Base-by-base conservation (phyloP, 148 eudicot genomes). In the Arbutus unedo region DNA sequence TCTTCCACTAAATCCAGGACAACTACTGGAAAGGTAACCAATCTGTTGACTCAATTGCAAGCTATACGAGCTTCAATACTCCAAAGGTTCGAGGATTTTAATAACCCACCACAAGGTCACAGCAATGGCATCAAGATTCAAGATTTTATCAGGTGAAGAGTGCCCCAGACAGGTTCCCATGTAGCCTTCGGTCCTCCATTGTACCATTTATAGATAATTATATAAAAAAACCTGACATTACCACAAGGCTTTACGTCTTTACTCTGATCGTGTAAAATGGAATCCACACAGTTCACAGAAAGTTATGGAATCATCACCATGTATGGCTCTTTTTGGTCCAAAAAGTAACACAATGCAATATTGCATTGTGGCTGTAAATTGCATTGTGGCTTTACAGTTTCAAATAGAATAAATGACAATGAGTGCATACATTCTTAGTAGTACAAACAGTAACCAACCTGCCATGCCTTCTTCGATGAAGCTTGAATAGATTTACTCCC, bases 401-500 rank as follows among this genome's bases (percentile, higher is more conserved):
- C n/a, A 70, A 19, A 19, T 8, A 18, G 6, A 75, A 75, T 21
- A 47, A 77, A 77, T 78, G 31, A 14, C 5, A n/a, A 60, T 21
- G 41, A 60, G 45, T 6, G 60, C 19, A 79, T 5, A 6, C 53
- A 9, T 45, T 59, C 23, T 60, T 62, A 7, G 0, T 21, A 47
- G 81, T 16, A 47, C 38, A 49, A 79, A 66, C n/a, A 64, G 76
- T 23, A 67, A 86, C 89, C 38, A n/a, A 93, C 98, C 93, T 94
- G 89, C 94, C 91, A 83, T 94, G 95, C 48, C 88, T 89, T 80
- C 78, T 90, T 13, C 83, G 85, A 78, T 96, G 99, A 82, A 94
- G 91, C 81, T 84, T 81, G 89, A 90, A 96, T 44, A 96, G 84
- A 86, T 86, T 89, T 70, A 94, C 83, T 82, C 99, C 99, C 91